A percentile compares a stretch with the other conserved stretches of the same genome.
These are phyloP conservation scores for Leucosporidium scottii DNA, from an alignment of 768 basidiomycete genomes.

Conservation along the genomic window DNA sequence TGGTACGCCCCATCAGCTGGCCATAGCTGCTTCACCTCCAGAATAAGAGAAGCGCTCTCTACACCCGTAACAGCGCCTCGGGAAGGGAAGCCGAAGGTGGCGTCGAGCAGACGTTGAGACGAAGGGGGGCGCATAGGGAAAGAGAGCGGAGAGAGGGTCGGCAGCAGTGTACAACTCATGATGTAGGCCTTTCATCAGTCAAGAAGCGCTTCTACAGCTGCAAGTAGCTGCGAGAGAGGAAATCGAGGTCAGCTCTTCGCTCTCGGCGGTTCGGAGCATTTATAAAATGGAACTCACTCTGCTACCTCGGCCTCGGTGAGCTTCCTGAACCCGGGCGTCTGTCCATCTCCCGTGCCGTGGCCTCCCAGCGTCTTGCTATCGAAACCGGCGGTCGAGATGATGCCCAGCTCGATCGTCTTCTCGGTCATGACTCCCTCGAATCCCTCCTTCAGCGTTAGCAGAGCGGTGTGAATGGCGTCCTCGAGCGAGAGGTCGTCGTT, in stretches of 20 bases:
- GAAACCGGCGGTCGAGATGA: constrained; percentile 76
- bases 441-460: constrained; percentile 94
- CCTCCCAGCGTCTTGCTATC: constrained; percentile 59
- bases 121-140: too few relatives aligned
- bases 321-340: constrained; percentile 86
- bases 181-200: background rate
- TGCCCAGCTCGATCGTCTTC: constrained; percentile 98
- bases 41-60: too few relatives aligned
- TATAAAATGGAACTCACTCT: constrained; percentile 50
- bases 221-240: constrained; percentile 12
- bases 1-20: too few relatives aligned
- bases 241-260: background rate
- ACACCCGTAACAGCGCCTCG: too few relatives aligned
- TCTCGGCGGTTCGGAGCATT: background rate
- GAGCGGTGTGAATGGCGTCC: constrained; percentile 97
- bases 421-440: constrained; percentile 99
- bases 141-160: too few relatives aligned
- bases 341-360: constrained; percentile 46
- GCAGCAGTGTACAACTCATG: background rate
- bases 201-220: constrained; percentile 11
- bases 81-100: background rate
- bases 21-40: too few relatives aligned
- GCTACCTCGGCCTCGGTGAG: constrained; percentile 92
- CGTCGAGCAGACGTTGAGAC: background rate
- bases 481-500: constrained; percentile 98